Evolutionary conservation across 176 grass and related monocot species (phyloP).

Genomic region (Raddia guianensis): DNA sequence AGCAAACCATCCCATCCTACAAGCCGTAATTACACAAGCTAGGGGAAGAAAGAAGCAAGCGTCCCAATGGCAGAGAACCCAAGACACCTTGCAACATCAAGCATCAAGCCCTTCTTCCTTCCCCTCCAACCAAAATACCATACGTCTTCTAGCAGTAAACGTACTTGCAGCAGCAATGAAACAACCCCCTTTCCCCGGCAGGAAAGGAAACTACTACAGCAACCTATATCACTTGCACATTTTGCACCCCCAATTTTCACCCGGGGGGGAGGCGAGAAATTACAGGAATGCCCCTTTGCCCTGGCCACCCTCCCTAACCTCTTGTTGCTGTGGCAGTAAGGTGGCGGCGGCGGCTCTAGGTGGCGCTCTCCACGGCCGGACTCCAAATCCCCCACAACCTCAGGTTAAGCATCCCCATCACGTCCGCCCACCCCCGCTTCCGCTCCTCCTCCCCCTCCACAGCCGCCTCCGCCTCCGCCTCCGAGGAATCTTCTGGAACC

Average conservation of each 20-base stretch:
- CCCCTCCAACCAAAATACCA: not conserved
- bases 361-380: constrained; percentile 54
- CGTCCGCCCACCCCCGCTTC: constrained; percentile 53
- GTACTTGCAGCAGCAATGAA: not conserved
- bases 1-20: not conserved
- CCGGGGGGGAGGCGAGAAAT: not conserved
- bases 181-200: not conserved
- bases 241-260: not conserved
- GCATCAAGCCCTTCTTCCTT: not conserved
- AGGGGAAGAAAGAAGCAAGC: not conserved
- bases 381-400: constrained; percentile 57
- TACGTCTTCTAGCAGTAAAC: not conserved
- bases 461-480: not conserved
- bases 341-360: constrained; percentile 12
- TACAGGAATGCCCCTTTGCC: not conserved
- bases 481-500: not conserved
- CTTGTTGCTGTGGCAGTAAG: not conserved
- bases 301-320: not conserved
- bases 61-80: not conserved
- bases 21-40: not conserved
- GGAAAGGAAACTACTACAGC: not conserved
- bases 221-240: not conserved
- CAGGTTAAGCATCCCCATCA: constrained; percentile 50
- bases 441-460: constrained; percentile 24
- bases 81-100: not conserved